These are phyloP conservation scores for Alternaria rosae DNA, from an alignment of 2,329 filamentous ascomycete species.

Conservation along the genomic window DNA sequence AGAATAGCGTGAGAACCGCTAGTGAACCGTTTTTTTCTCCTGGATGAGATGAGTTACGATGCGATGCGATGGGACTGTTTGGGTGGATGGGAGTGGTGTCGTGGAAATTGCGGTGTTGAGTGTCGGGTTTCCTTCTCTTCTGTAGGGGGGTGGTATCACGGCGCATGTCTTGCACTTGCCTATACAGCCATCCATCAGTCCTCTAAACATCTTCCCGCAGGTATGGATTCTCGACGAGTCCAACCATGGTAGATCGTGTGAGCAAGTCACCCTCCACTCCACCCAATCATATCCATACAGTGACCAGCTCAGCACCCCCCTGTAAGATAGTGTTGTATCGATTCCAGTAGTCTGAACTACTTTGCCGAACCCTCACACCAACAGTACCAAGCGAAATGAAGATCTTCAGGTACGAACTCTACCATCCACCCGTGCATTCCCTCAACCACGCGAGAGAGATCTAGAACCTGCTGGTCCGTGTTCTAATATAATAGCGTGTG, in stretches of 20 bases:
- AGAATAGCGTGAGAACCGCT: neutral
- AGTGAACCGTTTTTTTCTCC: neutral
- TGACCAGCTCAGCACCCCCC: no score
- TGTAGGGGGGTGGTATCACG: neutral
- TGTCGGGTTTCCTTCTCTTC: neutral
- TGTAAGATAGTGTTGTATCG: no score
- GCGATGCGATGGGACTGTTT: neutral
- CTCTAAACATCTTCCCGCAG: no score
- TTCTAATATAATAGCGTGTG: neutral
- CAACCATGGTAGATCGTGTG: no score
- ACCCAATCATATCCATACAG: neutral
- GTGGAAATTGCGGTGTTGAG: neutral
- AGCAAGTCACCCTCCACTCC: neutral
- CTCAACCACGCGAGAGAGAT: neutral
- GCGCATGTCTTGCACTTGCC: no score
- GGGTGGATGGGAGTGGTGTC: neutral
- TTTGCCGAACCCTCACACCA: no score
- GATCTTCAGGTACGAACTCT: neutral
- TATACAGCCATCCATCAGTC: no score
- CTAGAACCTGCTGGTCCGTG: neutral
- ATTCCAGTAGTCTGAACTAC: neutral
- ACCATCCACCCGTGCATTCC: neutral
- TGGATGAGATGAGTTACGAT: no score
- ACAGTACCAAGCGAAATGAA: neutral
- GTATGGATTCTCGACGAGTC: no score